Evolutionary conservation across 208 protist genomes (phyloP).

Genomic region (Trypanosoma avium): DNA sequence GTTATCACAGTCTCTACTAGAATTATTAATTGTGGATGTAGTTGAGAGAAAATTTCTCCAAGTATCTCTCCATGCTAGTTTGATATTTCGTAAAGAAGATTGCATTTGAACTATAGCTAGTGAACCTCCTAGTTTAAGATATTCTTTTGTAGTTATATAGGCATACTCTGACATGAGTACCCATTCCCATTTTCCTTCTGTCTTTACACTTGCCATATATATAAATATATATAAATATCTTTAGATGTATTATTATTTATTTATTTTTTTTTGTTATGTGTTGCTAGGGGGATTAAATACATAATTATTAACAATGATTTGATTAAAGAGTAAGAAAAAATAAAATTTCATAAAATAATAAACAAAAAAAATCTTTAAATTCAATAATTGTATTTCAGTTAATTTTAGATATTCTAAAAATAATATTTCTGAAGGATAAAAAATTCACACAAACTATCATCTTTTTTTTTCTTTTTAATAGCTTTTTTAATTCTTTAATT

Average conservation of each 20-base stretch:
- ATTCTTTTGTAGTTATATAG: slow-evolving; percentile 44
- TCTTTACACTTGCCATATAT: slow-evolving; percentile 42
- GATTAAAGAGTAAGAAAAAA: too few relatives aligned
- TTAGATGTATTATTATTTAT: not conserved
- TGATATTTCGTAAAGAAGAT: slow-evolving; percentile 13
- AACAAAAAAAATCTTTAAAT: too few relatives aligned
- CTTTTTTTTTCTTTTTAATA: too few relatives aligned
- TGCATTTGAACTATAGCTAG: slow-evolving; percentile 42
- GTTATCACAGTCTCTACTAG: not conserved
- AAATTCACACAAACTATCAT: too few relatives aligned
- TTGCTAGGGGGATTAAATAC: not conserved
- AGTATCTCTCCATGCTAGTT: slow-evolving; percentile 18
- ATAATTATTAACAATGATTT: too few relatives aligned
- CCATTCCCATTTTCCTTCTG: slow-evolving; percentile 45
- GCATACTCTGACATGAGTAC: slow-evolving; percentile 37
- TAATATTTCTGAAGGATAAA: too few relatives aligned
- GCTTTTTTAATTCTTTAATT: too few relatives aligned
- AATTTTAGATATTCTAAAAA: too few relatives aligned
- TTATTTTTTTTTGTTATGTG: not conserved
- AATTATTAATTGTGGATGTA: not conserved
- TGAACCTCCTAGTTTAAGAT: slow-evolving; percentile 42
- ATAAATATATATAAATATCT: not conserved
- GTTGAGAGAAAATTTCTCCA: not conserved
- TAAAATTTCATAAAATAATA: too few relatives aligned
- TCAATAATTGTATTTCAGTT: too few relatives aligned